Base-by-base conservation (phyloP, 108 stramenopile genomes). In the Nannochloropsis gaditana region DNA sequence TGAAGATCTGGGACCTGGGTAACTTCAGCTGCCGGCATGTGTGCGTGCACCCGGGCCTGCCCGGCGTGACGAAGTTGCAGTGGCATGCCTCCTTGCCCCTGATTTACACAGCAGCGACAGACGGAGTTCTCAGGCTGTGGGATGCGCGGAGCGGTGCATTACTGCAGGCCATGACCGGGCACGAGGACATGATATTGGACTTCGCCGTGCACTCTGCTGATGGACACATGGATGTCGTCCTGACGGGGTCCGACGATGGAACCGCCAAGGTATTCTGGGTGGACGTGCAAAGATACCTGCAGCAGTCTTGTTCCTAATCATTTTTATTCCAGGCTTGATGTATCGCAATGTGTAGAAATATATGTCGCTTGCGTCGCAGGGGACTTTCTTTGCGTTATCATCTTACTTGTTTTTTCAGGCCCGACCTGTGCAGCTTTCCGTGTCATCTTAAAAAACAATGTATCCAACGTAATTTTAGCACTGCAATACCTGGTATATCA, bases 151-250 rank as follows among this genome's bases (percentile, higher is more conserved):
- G 87, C 83, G 98, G 98, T 10, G 90, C 44, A 41, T 84, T 92
- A 45, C 43, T 95, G 5, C 84, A 84, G 31, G 84, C 88, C 11
- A 84, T 96, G 82, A 93, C 95, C 9, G 95, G 95, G 11, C 95
- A 96, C 90, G 86, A 87, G 19, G 95, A 96, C 82, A 92, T 94
- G 89, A 92, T 96, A 82, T 94, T 95, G 86, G 95, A 96, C 84
- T 86, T 96, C 83, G 83, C 87, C 87, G 80, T 92, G 21, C 87
- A 45, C 5, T 21, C 44, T 41, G 84, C 59, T 17, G 45, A 45
- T 9, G 43, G 21, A n/a, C 11, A 21, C 2, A 43, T 79, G 42
- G 45, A 81, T 15, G 17, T 84, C 44, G n/a, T 89, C 1, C 83
- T 86, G 80, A 84, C 89, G 5, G 85, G 84, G 19, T 86, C 85